Percentiles rank a stretch among this genome's conserved stretches.
Evolutionary conservation across 345 rosid genomes (phyloP).

Genomic region (Syzygium aromaticum): DNA sequence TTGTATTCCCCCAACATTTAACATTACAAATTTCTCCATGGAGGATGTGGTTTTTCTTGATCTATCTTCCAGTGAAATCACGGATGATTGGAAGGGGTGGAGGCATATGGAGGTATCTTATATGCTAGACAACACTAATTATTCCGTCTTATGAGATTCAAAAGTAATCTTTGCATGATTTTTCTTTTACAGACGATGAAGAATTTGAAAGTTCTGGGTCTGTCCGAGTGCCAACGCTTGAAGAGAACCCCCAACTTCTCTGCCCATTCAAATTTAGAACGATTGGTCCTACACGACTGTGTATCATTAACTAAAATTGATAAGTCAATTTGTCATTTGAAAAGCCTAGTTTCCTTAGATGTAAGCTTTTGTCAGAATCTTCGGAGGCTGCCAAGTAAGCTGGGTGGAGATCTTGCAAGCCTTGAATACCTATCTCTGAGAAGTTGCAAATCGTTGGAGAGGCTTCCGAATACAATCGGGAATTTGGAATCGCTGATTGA

Average conservation of each 20-base stretch:
- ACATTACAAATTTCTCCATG: rapidly evolving
- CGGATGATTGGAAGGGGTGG: background rate
- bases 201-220: background rate
- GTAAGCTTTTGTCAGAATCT: rapidly evolving
- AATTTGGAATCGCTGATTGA: background rate
- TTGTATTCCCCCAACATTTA: background rate
- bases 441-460: no score
- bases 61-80: background rate
- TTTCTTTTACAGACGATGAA: background rate
- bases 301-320: rapidly evolving
- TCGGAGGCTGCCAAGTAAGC: background rate
- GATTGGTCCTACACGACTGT: rapidly evolving
- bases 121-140: background rate
- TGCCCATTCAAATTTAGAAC: background rate
- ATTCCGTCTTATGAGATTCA: background rate
- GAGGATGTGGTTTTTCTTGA: background rate
- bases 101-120: background rate
- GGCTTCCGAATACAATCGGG: background rate
- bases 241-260: background rate
- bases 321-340: background rate
- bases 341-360: background rate
- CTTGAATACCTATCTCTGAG: no score
- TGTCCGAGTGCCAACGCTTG: rapidly evolving
- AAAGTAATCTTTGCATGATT: background rate
- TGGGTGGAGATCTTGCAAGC: no score